Percentiles rank a stretch among this genome's conserved stretches.
phyloP scores from a whole-genome alignment of 352 stramenopile species.

The Halophytophthora polymorphica region DNA sequence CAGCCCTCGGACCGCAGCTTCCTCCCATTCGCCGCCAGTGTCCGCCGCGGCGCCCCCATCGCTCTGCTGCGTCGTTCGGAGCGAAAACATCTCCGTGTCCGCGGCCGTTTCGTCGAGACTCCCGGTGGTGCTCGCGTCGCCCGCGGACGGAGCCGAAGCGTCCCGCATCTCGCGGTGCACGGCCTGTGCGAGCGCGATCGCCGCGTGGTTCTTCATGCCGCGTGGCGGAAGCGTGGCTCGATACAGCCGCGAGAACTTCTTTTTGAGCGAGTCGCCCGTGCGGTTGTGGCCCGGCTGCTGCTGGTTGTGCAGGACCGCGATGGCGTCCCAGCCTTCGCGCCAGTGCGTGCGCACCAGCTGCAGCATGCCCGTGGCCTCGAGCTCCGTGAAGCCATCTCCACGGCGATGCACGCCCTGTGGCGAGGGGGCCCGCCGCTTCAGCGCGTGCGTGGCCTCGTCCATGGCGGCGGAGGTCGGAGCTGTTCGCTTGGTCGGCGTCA shows the following conservation, averaged over 20 bases:
- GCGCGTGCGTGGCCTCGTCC: no score
- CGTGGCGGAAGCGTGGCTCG: constrained; percentile 24
- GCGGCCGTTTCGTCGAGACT: constrained; percentile 19
- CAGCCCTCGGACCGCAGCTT: neutral
- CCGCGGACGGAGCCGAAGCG: constrained; percentile 10
- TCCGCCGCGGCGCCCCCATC: constrained; percentile 19
- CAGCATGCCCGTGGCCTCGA: constrained; percentile 34
- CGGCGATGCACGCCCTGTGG: constrained; percentile 24
- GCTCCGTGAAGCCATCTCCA: constrained; percentile 37
- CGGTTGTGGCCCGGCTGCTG: constrained; percentile 34
- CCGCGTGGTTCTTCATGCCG: constrained; percentile 35
- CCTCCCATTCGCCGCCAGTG: constrained; percentile 3
- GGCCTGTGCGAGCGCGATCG: constrained; percentile 28
- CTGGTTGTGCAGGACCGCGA: constrained; percentile 35
- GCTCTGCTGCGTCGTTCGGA: no score
- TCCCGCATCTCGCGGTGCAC: constrained; percentile 39
- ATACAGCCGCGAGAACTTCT: constrained; percentile 41
- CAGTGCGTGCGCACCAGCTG: constrained; percentile 31
- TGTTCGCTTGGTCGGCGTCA: no score
- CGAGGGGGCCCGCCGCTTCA: constrained; percentile 17
- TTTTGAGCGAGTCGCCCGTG: constrained; percentile 41
- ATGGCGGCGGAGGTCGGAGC: no score
- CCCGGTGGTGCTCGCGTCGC: constrained; percentile 1
- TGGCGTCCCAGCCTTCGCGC: constrained; percentile 36
- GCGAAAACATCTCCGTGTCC: constrained; percentile 10